Evolutionary conservation across 1,139 yeast species (phyloP).

Genomic region (Suhomyces bolitotheri): DNA sequence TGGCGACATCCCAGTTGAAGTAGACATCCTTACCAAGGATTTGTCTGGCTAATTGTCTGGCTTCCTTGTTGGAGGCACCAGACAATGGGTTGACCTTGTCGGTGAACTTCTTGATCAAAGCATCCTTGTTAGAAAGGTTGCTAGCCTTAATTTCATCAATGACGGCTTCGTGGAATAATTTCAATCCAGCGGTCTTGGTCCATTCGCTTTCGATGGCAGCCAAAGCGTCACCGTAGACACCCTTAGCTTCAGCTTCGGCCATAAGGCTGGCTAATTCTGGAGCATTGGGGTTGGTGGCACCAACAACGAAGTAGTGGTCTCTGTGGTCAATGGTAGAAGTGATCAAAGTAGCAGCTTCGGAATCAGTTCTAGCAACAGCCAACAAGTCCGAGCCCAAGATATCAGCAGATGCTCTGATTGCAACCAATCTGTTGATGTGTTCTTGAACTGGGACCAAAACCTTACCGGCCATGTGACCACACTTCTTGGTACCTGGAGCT

Average conservation of each 20-base stretch:
- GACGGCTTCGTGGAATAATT: slow-evolving; percentile 90
- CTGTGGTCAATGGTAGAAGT: slow-evolving; percentile 93
- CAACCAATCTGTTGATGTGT: slow-evolving; percentile 90
- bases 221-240: slow-evolving; percentile 70
- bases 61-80: slow-evolving; percentile 75
- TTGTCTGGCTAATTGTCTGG: slow-evolving; percentile 73
- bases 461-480: slow-evolving; percentile 99
- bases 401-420: slow-evolving; percentile 95
- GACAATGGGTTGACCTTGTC: slow-evolving; percentile 73
- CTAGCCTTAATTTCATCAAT: slow-evolving; percentile 75
- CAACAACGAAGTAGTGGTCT: slow-evolving; percentile 90
- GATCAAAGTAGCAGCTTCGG: slow-evolving; percentile 94
- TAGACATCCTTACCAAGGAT: slow-evolving; percentile 79
- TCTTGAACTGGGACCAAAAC: slow-evolving; percentile 97
- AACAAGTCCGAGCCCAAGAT: slow-evolving; percentile 84
- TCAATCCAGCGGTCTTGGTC: slow-evolving; percentile 80
- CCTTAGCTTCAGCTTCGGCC: slow-evolving; percentile 77
- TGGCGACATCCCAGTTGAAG: slow-evolving; percentile 95
- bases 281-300: slow-evolving; percentile 83
- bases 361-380: slow-evolving; percentile 92
- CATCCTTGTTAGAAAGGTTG: slow-evolving; percentile 60
- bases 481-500: slow-evolving; percentile 97
- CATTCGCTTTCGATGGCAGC: slow-evolving; percentile 79
- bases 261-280: slow-evolving; percentile 75
- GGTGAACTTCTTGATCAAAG: slow-evolving; percentile 65